These are phyloP conservation scores for Acanthamoeba royreba DNA, from an alignment of 208 protist genomes.

Conservation along the genomic window DNA sequence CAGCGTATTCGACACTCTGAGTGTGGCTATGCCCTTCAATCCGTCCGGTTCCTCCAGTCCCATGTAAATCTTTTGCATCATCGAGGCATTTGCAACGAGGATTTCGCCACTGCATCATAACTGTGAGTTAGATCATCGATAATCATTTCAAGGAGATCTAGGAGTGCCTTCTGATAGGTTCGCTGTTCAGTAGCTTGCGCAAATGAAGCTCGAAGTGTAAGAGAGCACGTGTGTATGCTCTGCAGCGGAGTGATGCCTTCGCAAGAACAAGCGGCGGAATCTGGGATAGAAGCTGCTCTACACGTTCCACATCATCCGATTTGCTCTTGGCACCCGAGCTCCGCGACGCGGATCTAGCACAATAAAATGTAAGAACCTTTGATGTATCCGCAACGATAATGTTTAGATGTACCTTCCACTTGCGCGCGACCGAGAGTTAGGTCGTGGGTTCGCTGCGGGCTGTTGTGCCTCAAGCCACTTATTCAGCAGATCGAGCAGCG, in stretches of 20 bases:
- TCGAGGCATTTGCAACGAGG: constrained; percentile 45
- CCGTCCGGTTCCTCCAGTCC: constrained; percentile 67
- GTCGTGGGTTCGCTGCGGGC: background rate
- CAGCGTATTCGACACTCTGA: constrained; percentile 26
- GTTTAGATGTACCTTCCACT: background rate
- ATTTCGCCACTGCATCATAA: background rate
- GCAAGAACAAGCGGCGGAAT: constrained; percentile 56
- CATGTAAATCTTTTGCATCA: constrained; percentile 68
- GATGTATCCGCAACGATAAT: background rate
- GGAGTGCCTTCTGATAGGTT: background rate
- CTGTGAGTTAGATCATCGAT: background rate
- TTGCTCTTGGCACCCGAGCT: background rate
- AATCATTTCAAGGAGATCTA: background rate
- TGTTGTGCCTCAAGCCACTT: background rate
- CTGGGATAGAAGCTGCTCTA: background rate
- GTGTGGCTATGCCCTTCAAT: constrained; percentile 65
- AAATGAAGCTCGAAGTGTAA: constrained; percentile 57
- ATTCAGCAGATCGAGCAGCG: background rate
- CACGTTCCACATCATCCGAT: background rate
- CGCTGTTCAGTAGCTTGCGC: background rate
- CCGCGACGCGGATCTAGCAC: background rate
- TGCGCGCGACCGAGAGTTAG: background rate
- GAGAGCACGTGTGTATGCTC: constrained; percentile 53
- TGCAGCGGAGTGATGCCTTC: constrained; percentile 50
- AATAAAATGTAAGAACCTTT: background rate